Conservation (phyloP, 495 filamentous ascomycete species). For the Neurospora terricola region DNA sequence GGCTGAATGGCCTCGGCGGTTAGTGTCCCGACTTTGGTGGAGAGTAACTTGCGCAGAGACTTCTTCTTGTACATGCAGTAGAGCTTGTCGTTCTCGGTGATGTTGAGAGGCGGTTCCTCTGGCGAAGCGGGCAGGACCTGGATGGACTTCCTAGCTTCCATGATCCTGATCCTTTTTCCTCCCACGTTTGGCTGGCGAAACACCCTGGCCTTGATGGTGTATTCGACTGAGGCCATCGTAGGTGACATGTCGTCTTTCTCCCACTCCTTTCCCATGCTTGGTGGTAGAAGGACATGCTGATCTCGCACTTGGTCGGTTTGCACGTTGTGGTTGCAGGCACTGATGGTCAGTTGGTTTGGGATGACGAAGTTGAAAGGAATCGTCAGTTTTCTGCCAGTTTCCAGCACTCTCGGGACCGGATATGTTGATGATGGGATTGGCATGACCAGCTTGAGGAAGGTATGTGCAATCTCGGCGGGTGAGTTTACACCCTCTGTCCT, state of each 20-base stretch:
- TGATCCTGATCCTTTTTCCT: conserved; percentile 24
- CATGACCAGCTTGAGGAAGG: conserved; percentile 74
- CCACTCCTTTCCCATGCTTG: conserved; percentile 61
- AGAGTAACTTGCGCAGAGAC: conserved; percentile 64
- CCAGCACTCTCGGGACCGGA: conserved; percentile 58
- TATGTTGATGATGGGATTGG: conserved; percentile 61
- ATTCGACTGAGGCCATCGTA: conserved; percentile 67
- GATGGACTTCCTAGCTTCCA: conserved; percentile 47
- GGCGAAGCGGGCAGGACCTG: conserved; percentile 64
- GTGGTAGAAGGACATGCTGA: conserved; percentile 71
- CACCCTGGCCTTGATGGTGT: conserved; percentile 55
- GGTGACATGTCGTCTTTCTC: conserved; percentile 73
- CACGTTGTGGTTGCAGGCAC: conserved; percentile 37
- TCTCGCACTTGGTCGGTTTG: conserved; percentile 49
- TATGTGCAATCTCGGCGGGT: conserved; percentile 37
- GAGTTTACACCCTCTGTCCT: conserved; percentile 31
- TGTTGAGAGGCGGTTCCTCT: conserved; percentile 68
- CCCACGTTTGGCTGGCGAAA: conserved; percentile 25
- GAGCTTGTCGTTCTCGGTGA: conserved; percentile 46
- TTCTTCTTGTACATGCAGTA: conserved; percentile 69
- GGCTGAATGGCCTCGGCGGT: conserved; percentile 69
- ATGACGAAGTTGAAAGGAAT: conserved; percentile 87
- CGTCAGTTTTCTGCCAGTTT: conserved; percentile 54
- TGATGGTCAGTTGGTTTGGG: conserved; percentile 57
- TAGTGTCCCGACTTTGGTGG: conserved; percentile 63